Percentiles rank a stretch among this genome's conserved stretches.
These are phyloP conservation scores for Botrytis porri DNA, from an alignment of 2,329 filamentous ascomycete genomes.

Conservation along the genomic window DNA sequence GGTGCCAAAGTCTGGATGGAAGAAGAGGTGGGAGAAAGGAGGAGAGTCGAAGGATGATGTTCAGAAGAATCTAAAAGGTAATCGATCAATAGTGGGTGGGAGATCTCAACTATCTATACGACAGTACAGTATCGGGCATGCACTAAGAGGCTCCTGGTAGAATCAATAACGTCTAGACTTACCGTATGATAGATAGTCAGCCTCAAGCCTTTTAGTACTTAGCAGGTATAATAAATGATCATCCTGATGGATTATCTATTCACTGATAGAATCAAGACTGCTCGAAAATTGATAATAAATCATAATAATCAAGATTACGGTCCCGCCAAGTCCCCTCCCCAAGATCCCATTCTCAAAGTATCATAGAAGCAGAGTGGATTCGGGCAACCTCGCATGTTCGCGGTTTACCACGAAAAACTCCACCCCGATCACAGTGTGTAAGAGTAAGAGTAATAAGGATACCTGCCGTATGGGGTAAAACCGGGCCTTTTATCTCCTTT, in stretches of 20 bases:
- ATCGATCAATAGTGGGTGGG: neutral
- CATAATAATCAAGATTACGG: neutral
- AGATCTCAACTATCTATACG: neutral
- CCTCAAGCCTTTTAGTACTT: neutral
- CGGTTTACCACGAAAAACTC: neutral
- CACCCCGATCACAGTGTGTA: neutral
- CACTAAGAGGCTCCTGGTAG: neutral
- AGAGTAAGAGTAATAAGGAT: too few species aligned
- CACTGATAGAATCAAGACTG: neutral
- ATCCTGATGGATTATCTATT: neutral
- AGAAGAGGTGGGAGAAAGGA: neutral
- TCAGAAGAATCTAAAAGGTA: neutral
- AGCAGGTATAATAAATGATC: neutral
- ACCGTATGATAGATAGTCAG: neutral
- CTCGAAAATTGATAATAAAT: neutral
- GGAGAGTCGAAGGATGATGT: neutral
- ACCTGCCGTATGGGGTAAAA: constrained; percentile 7
- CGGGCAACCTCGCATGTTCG: neutral
- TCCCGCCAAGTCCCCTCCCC: neutral
- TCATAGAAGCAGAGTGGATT: neutral
- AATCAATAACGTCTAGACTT: neutral
- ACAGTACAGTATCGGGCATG: neutral
- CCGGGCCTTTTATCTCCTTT: neutral
- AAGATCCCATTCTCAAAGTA: neutral
- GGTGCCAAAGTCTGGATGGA: neutral